Evolutionary conservation across 2,329 filamentous ascomycete species (phyloP).

Genomic region (Fusarium veterinarium): DNA sequence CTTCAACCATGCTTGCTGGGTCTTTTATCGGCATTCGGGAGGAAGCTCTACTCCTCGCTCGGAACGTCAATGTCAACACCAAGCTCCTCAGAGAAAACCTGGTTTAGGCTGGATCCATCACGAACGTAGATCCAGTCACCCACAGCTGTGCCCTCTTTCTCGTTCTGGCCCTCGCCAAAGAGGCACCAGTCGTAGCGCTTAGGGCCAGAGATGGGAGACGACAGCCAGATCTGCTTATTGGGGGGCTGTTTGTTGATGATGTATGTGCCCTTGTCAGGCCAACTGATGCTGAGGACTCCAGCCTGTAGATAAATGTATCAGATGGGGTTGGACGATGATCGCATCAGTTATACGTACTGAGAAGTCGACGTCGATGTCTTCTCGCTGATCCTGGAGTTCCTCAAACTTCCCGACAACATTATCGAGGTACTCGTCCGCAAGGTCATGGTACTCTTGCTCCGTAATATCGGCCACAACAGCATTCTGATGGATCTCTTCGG

Average conservation of each 20-base stretch:
- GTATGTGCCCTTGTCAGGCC: slow-evolving; percentile 80
- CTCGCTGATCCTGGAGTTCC: slow-evolving; percentile 75
- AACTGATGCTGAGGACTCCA: slow-evolving; percentile 83
- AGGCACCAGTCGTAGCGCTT: slow-evolving; percentile 95
- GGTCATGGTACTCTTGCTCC: slow-evolving; percentile 78
- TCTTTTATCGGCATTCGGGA: slow-evolving; percentile 23
- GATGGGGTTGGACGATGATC: not conserved
- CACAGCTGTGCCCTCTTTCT: slow-evolving; percentile 79
- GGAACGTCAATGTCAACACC: slow-evolving; percentile 68
- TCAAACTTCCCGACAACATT: slow-evolving; percentile 71
- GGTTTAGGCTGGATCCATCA: slow-evolving; percentile 80
- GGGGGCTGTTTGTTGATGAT: slow-evolving; percentile 99
- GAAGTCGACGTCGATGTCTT: slow-evolving; percentile 89
- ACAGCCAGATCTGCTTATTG: slow-evolving; percentile 98
- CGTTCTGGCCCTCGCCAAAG: slow-evolving; percentile 72
- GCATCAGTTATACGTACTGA: slow-evolving; percentile 68
- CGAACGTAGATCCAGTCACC: slow-evolving; percentile 90
- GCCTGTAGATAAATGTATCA: slow-evolving; percentile 64
- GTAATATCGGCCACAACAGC: slow-evolving; percentile 71
- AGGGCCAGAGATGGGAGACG: slow-evolving; percentile 88
- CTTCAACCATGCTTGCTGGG: slow-evolving; percentile 22
- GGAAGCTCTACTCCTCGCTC: slow-evolving; percentile 44
- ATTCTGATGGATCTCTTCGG: slow-evolving; percentile 48
- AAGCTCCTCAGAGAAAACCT: slow-evolving; percentile 81
- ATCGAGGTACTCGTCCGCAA: slow-evolving; percentile 80